These are phyloP conservation scores for Wickerhamiella alocasiicola DNA, from an alignment of 805 yeast species.

Conservation along the genomic window DNA sequence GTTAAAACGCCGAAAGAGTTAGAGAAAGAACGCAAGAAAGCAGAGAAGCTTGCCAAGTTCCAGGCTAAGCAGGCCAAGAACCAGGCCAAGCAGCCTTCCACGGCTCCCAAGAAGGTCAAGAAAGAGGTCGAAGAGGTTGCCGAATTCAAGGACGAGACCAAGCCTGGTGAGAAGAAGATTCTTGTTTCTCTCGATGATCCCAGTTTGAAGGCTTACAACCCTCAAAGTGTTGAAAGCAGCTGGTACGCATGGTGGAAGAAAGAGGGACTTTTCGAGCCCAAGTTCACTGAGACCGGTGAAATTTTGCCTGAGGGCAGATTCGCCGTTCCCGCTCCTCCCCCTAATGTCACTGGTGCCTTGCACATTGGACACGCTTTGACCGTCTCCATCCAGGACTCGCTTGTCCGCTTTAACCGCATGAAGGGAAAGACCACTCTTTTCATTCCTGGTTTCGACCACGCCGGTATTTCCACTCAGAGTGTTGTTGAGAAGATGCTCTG, in stretches of 20 bases:
- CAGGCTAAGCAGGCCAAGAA: conserved; percentile 69
- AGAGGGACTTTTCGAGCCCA: conserved; percentile 80
- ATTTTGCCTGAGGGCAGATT: conserved; percentile 73
- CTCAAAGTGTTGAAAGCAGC: conserved; percentile 84
- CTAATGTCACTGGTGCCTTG: conserved; percentile 96
- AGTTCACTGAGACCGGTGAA: conserved; percentile 60
- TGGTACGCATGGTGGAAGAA: conserved; percentile 98
- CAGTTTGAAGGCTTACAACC: conserved; percentile 86
- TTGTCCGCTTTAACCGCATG: conserved; percentile 93
- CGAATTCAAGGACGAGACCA: conserved; percentile 75
- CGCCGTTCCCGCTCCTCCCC: conserved; percentile 97
- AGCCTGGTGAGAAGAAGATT: conserved; percentile 81
- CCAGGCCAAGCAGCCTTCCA: conserved; percentile 27
- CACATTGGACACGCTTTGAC: conserved; percentile 98
- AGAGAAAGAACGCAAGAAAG: conserved; percentile 78
- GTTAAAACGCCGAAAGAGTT: conserved; percentile 67
- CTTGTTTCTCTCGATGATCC: conserved; percentile 83
- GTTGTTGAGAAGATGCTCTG: conserved; percentile 94
- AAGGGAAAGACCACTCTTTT: conserved; percentile 86
- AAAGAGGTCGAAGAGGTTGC: conserved; percentile 66
- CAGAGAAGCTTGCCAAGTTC: conserved; percentile 78
- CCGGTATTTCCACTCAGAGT: conserved; percentile 97
- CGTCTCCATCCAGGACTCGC: conserved; percentile 83
- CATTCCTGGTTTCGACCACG: conserved; percentile 96
- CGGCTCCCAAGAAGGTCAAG: conserved; percentile 38